phyloP scores from a whole-genome alignment of 345 rosid species.

The Citrus hindsii region DNA sequence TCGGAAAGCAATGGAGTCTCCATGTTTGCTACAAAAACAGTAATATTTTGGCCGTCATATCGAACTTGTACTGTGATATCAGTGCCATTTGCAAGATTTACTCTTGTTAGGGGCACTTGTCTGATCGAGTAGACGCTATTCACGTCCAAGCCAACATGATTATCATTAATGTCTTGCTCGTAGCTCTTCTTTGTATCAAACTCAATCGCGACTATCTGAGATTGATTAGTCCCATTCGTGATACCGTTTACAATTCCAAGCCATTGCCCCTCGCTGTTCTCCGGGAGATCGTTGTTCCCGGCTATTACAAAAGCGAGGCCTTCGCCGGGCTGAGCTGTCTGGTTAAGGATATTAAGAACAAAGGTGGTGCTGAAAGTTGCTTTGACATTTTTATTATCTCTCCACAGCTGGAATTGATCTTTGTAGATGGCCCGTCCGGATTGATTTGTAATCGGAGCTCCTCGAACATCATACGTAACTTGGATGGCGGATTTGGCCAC shows the following conservation, averaged over 20 bases:
- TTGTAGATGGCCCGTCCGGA: slow-evolving; percentile 44
- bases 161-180: slow-evolving; percentile 46
- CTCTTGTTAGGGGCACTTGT: slow-evolving; percentile 38
- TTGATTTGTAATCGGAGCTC: slow-evolving; percentile 10
- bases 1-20: slow-evolving; percentile 22
- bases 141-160: slow-evolving; percentile 66
- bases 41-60: slow-evolving; percentile 46
- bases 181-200: slow-evolving; percentile 66
- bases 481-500: slow-evolving; percentile 38
- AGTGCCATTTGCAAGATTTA: slow-evolving; percentile 16
- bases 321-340: slow-evolving; percentile 55
- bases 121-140: slow-evolving; percentile 36
- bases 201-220: slow-evolving; percentile 53
- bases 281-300: slow-evolving; percentile 19
- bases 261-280: slow-evolving; percentile 56
- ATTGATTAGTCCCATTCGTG: slow-evolving; percentile 22
- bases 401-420: slow-evolving; percentile 20
- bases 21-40: slow-evolving; percentile 35
- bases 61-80: slow-evolving; percentile 21
- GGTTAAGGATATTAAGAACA: slow-evolving; percentile 36
- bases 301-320: slow-evolving; percentile 69
- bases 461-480: slow-evolving; percentile 40
- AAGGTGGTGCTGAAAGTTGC: slow-evolving; percentile 59
- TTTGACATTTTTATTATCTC: neutral
- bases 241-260: slow-evolving; percentile 50